These are phyloP conservation scores for Ambrosia trifida DNA, from an alignment of 129 eudicot species.

Conservation along the genomic window DNA sequence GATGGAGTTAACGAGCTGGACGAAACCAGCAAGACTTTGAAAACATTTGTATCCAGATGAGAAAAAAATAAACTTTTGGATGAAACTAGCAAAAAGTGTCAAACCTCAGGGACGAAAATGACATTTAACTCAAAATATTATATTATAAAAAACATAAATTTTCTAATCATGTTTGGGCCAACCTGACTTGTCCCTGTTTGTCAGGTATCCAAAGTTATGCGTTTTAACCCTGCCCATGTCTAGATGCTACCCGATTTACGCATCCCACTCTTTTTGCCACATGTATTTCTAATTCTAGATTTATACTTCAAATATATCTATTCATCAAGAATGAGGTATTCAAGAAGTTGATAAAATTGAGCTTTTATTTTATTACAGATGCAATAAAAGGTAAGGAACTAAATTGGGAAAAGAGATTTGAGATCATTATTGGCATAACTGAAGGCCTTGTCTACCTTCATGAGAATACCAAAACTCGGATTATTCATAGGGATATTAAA, in stretches of 20 bases:
- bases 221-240: not conserved
- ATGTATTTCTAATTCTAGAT: not conserved
- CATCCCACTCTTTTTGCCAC: not conserved
- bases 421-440: conserved; percentile 59
- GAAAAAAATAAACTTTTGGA: too few species aligned
- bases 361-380: conserved; percentile 40
- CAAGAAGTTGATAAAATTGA: not conserved
- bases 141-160: not conserved
- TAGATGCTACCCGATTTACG: not conserved
- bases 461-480: conserved; percentile 59
- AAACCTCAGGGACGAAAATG: too few species aligned
- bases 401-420: conserved; percentile 74
- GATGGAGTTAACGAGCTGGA: too few species aligned
- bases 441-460: conserved; percentile 91
- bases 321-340: not conserved
- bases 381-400: conserved; percentile 51
- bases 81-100: too few species aligned
- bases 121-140: too few species aligned
- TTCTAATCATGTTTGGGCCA: not conserved
- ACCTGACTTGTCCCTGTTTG: not conserved
- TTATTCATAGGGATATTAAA: conserved; percentile 79
- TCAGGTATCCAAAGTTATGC: not conserved
- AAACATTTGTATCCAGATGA: too few species aligned
- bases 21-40: too few species aligned
- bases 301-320: not conserved